Conservation (phyloP, 129 eudicot genomes). For the Calendula officinalis region DNA sequence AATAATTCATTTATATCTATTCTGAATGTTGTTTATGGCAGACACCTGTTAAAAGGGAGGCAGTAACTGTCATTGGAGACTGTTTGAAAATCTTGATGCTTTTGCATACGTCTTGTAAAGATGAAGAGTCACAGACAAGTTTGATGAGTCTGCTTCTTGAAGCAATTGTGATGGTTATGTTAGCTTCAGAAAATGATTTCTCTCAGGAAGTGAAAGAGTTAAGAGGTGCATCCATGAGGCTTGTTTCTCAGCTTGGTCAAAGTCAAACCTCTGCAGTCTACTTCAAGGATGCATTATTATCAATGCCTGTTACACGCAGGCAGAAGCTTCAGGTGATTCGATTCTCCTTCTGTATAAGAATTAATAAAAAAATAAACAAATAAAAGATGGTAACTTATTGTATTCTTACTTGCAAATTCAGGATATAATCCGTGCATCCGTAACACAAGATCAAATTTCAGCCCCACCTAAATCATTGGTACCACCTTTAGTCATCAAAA, state of each 20-base stretch:
- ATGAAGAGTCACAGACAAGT: constrained; percentile 61
- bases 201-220: constrained; percentile 76
- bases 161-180: constrained; percentile 67
- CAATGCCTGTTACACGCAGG: constrained; percentile 65
- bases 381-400: too few species aligned
- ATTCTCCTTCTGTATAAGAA: constrained; percentile 16
- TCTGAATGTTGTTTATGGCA: constrained; percentile 36
- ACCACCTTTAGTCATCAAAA: constrained; percentile 66
- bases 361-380: not conserved
- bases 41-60: constrained; percentile 68
- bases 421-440: constrained; percentile 89
- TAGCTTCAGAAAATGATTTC: constrained; percentile 47
- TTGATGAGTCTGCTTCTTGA: constrained; percentile 73
- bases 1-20: not conserved
- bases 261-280: constrained; percentile 59
- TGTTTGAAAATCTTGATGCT: constrained; percentile 80
- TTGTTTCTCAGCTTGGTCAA: constrained; percentile 92
- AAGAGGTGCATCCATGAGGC: constrained; percentile 52
- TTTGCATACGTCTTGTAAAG: constrained; percentile 68
- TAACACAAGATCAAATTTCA: constrained; percentile 68
- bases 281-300: constrained; percentile 76
- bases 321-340: constrained; percentile 79
- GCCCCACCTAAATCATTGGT: constrained; percentile 35
- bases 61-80: constrained; percentile 68
- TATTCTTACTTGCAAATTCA: constrained; percentile 33